Conservation (phyloP, 225 moss, liverwort and hornwort genomes). For the Lunularia cruciata region DNA sequence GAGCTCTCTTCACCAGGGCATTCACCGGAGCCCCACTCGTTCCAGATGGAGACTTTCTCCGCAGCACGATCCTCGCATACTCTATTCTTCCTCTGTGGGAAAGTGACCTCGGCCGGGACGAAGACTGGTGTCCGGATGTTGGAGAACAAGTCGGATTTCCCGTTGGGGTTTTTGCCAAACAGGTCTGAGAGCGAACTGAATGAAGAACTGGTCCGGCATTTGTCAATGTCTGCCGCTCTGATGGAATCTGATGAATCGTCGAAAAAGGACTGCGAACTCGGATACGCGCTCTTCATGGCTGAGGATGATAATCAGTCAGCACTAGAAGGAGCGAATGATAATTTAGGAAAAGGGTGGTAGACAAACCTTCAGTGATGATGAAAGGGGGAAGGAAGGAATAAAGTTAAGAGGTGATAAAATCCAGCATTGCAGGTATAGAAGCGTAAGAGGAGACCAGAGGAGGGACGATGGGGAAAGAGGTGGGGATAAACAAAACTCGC, state of each 20-base stretch:
- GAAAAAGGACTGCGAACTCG: constrained; percentile 43
- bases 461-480: too few species aligned
- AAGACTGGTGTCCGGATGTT: constrained; percentile 26
- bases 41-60: constrained; percentile 38
- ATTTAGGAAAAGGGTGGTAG: neutral
- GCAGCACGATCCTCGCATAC: constrained; percentile 33
- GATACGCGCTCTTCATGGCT: constrained; percentile 41
- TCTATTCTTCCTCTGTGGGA: constrained; percentile 36
- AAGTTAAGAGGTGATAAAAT: neutral
- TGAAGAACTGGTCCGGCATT: constrained; percentile 26
- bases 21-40: constrained; percentile 49
- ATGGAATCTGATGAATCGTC: constrained; percentile 37
- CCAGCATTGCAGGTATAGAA: neutral
- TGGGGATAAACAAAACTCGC: neutral
- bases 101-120: constrained; percentile 22
- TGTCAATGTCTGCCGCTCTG: constrained; percentile 24
- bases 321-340: neutral
- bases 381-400: neutral
- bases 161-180: constrained; percentile 25
- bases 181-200: constrained; percentile 38
- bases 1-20: constrained; percentile 41
- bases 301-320: too few species aligned
- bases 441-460: neutral
- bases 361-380: too few species aligned
- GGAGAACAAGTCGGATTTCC: constrained; percentile 30